Evolutionary conservation across 257 asterid species (phyloP), one percentile per base, ranked within the genome.

Genomic region (Capsicum baccatum): DNA sequence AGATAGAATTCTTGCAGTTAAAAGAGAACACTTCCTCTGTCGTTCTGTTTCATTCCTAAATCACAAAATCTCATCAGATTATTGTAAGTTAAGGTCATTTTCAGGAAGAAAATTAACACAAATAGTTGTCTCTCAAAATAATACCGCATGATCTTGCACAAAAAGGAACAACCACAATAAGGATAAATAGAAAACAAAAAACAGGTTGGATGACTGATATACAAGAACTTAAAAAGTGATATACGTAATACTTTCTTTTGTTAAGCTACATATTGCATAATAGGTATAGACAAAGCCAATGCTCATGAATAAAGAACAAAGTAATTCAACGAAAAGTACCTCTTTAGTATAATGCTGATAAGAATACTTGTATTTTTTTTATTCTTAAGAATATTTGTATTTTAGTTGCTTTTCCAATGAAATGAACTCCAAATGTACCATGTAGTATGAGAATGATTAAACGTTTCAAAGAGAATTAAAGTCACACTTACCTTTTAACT

Each of bases 1-100:
- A 87, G 91, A 95, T 62, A 94, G 83, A 87, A 91, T 42, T 89
- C 90, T 88, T 16, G 92, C 97, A 70, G 81, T 85, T 70, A 73
- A 58, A 83, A 88, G 93, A 60, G 97, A 90, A 59, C 88, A 91
- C 85, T 85, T 84, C 47, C 87, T 66, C 87, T 87, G 90, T 37
- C 88, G 78, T 79, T 88, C 95, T 55, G 42, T 83, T 85, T 83
- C 91, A 68, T 86, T 89, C 89, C 95, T 92, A 73, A 13, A 84
- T 71, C 37, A 82, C 26, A 78, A 68, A 50, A 73, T 37, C 76
- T 50, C 60, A 14, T 19, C 57, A 50, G 44, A 62, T 64, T 68
- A 64, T 19, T 17, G 7, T 48, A 79, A 47, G 73, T 56, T 81
- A 62, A 57, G 67, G 56, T 63, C 56, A 66, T 54, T 35, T 35